phyloP scores from a whole-genome alignment of 345 rosid species.

The Salix koriyanagi region DNA sequence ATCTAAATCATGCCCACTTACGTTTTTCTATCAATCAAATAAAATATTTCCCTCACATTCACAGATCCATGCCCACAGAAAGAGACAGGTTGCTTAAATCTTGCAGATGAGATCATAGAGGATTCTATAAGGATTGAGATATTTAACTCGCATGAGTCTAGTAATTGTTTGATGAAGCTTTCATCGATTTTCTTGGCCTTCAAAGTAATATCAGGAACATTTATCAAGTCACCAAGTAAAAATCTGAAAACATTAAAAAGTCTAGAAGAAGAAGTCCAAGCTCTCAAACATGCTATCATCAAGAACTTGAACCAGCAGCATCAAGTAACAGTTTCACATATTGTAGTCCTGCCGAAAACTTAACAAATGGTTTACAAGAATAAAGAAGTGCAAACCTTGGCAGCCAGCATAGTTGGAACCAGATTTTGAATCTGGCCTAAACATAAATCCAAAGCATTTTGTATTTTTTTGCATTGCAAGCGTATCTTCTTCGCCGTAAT shows the following conservation, averaged over 20 bases:
- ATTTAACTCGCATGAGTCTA: too few relatives aligned
- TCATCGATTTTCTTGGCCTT: too few relatives aligned
- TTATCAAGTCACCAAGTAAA: too few relatives aligned
- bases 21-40: too few relatives aligned
- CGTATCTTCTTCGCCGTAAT: slow-evolving; percentile 23
- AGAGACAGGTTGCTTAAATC: background rate
- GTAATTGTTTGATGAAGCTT: too few relatives aligned
- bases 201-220: too few relatives aligned
- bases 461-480: slow-evolving; percentile 27
- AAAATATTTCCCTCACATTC: too few relatives aligned
- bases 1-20: too few relatives aligned
- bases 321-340: background rate
- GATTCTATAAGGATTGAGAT: too few relatives aligned
- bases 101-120: too few relatives aligned
- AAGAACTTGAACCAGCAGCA: background rate
- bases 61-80: background rate
- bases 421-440: slow-evolving; percentile 31
- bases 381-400: slow-evolving; percentile 24
- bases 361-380: background rate
- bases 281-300: background rate
- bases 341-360: too few relatives aligned
- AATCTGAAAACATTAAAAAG: background rate
- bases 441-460: slow-evolving; percentile 16
- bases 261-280: background rate
- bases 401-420: slow-evolving; percentile 34